phyloP scores from a whole-genome alignment of 257 asterid genomes.

The Solanum virginianum region DNA sequence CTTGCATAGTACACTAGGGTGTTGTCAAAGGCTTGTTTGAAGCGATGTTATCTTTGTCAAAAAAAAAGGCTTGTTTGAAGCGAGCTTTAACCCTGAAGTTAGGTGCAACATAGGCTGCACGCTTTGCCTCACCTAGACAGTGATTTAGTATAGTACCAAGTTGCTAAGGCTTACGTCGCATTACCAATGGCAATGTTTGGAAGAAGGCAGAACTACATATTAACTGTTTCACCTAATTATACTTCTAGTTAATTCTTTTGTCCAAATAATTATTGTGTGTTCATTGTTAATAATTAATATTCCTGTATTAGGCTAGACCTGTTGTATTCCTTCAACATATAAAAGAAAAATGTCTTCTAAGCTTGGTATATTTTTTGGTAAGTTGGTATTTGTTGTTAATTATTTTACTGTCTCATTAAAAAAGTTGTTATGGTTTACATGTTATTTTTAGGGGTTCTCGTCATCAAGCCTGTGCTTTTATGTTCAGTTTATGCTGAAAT shows the following conservation, averaged over 20 bases:
- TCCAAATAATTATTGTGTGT: background rate
- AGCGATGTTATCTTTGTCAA: background rate
- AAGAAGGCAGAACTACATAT: background rate
- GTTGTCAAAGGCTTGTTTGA: background rate
- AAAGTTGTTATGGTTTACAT: background rate
- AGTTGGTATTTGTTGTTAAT: background rate
- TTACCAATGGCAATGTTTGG: background rate
- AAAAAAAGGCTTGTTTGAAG: background rate
- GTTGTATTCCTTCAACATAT: background rate
- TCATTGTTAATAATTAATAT: background rate
- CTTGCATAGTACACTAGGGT: background rate
- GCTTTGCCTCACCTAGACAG: background rate
- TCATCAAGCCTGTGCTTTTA: background rate
- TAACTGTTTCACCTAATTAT: background rate
- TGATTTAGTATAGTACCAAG: background rate
- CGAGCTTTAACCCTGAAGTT: background rate
- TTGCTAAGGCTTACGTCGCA: background rate
- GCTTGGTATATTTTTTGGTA: background rate
- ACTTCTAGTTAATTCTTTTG: background rate
- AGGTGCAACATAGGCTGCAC: background rate
- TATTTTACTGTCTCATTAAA: background rate
- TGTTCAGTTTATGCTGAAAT: background rate
- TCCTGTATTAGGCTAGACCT: background rate
- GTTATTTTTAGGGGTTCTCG: background rate
- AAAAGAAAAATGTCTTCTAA: background rate